Conservation (phyloP, 345 rosid genomes). For the Leavenworthia alabamica region DNA sequence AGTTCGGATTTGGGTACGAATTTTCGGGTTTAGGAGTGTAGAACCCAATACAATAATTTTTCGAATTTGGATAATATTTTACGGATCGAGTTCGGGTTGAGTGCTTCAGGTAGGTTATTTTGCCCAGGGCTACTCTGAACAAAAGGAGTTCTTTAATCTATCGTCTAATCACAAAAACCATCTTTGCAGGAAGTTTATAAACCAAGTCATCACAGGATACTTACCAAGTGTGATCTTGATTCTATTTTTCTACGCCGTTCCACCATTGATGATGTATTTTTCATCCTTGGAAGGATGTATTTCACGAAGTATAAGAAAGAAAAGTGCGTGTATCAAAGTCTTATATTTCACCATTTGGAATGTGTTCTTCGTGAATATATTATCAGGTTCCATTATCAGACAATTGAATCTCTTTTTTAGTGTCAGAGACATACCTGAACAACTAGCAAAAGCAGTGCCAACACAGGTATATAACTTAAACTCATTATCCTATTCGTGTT, state of each 20-base stretch:
- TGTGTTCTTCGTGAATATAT: constrained; percentile 80
- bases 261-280: constrained; percentile 85
- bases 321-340: constrained; percentile 74
- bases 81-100: too few species aligned
- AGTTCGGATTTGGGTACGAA: too few species aligned
- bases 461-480: constrained; percentile 64
- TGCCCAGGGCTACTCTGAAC: too few species aligned
- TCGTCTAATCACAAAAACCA: not conserved
- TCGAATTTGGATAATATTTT: too few species aligned
- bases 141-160: too few species aligned
- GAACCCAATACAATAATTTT: too few species aligned
- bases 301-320: constrained; percentile 75
- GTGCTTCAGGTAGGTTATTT: too few species aligned
- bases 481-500: too few species aligned
- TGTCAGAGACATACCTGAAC: constrained; percentile 53
- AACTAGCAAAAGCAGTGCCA: constrained; percentile 78
- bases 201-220: constrained; percentile 75
- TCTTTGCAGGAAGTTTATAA: constrained; percentile 50
- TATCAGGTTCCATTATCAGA: constrained; percentile 71
- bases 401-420: constrained; percentile 50
- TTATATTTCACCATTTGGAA: constrained; percentile 90
- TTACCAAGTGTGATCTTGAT: constrained; percentile 85
- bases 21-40: too few species aligned
- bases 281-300: constrained; percentile 69
- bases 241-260: constrained; percentile 63